Base-by-base conservation (phyloP, 768 basidiomycete species). In the Boletales sp. region DNA sequence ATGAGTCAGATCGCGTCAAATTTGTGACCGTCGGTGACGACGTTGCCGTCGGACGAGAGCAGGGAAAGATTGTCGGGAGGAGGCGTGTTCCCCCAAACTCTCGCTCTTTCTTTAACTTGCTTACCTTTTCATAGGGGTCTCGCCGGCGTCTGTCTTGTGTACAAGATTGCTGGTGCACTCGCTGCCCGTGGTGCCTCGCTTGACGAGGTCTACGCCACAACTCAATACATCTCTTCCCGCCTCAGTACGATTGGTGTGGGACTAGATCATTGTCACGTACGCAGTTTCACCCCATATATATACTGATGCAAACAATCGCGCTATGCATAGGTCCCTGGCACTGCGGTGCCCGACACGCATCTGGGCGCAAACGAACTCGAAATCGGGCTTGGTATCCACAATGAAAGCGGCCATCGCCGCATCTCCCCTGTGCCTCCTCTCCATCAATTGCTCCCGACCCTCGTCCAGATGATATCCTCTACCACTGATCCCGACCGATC, bases 331-430 rank as follows among this genome's bases (percentile, higher is more conserved):
- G 84, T 92, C 37, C 90, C 90, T 9, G 87, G 92, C 31, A 92
- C 90, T 6, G 82, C 82, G 0, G 63, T 77, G 1, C 62, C 74
- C 4, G 67, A 80, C 33, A 77, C 80, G 12, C 76, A 81, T 61
- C 74, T 93, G 19, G 73, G 72, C 4, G 60, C 68, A 12, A 70
- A 77, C 18, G 88, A 92, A 65, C 81, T 93, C 46, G 93, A 95
- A 69, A 86, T 95, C 51, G 93, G 93, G 15, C 82, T 90, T 74
- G 89, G 93, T 12, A 88, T 95, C 49, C 93, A 95, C 71, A 95
- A 95, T 60, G 93, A 95, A 70, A 81, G 83, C 41, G 93, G 88
- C 8, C 77, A 83, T 54, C 71, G 74, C 37, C 83, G 83, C 28
- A 57, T 87, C 33, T 83, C 84, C 0, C 88, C 87, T 5, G 74